Evolutionary conservation across 164 flowering plant species (phyloP).

Genomic region (Chloranthus sessilifolius): DNA sequence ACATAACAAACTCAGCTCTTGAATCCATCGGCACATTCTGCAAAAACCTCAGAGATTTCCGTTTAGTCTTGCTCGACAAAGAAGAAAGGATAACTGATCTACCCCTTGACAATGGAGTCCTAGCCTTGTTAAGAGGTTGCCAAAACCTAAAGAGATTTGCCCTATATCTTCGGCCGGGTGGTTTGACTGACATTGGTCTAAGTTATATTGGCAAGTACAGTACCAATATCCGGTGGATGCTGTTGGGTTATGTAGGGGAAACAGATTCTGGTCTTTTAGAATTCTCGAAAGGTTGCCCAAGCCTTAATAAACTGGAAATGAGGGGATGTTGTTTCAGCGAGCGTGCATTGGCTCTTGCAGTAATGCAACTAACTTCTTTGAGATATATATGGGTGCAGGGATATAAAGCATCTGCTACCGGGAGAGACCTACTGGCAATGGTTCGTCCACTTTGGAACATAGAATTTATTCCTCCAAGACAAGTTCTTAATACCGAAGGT

Average conservation of each 20-base stretch:
- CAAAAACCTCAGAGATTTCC: conserved; percentile 72
- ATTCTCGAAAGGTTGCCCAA: conserved; percentile 77
- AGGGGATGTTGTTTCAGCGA: conserved; percentile 83
- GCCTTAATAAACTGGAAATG: conserved; percentile 67
- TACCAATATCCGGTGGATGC: conserved; percentile 76
- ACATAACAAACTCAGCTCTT: conserved; percentile 63
- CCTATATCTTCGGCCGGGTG: conserved; percentile 69
- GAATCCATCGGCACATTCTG: conserved; percentile 45
- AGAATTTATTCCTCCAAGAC: conserved; percentile 62
- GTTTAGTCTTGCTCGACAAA: conserved; percentile 67
- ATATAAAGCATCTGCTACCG: conserved; percentile 37
- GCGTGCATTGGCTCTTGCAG: conserved; percentile 54
- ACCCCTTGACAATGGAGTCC: conserved; percentile 84
- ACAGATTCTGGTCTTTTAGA: conserved; percentile 64
- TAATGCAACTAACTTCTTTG: conserved; percentile 42
- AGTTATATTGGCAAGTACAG: conserved; percentile 66
- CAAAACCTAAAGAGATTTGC: conserved; percentile 64
- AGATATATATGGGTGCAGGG: conserved; percentile 92
- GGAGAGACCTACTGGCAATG: conserved; percentile 58
- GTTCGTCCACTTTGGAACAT: conserved; percentile 80
- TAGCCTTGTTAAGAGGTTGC: conserved; percentile 69
- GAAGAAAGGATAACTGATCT: conserved; percentile 63
- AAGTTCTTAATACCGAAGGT: conserved; percentile 9
- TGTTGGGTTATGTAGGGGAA: conserved; percentile 76
- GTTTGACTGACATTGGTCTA: conserved; percentile 73